A percentile compares a stretch with the other conserved stretches of the same genome.
These are phyloP conservation scores for Paecilomyces dactylethromorphus DNA, from an alignment of 2,329 filamentous ascomycete genomes.

Conservation along the genomic window DNA sequence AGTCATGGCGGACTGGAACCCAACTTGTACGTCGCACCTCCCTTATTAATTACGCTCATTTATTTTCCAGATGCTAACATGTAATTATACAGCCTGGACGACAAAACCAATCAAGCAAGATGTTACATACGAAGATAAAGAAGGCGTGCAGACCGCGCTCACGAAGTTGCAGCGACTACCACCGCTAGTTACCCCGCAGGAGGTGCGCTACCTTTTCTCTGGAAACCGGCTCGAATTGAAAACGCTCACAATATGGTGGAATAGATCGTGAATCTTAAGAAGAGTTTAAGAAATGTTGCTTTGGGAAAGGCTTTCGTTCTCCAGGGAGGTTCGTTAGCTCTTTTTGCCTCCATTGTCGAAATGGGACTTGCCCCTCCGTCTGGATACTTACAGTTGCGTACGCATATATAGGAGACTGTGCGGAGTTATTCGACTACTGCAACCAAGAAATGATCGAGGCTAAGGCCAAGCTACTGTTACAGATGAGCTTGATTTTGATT, in stretches of 20 bases:
- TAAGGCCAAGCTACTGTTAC: conserved; percentile 92
- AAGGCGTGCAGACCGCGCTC: conserved; percentile 33
- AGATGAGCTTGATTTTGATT: conserved; percentile 94
- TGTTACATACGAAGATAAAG: conserved; percentile 39
- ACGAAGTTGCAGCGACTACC: conserved; percentile 38
- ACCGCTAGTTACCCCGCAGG: conserved; percentile 41
- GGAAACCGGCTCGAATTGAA: conserved; percentile 4
- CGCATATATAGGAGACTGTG: conserved; percentile 60
- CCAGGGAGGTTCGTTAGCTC: conserved; percentile 61
- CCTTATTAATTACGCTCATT: neutral
- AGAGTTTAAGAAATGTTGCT: conserved; percentile 76
- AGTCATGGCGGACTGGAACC: conserved; percentile 23
- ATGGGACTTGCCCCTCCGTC: conserved; percentile 89
- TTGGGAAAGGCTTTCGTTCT: conserved; percentile 86
- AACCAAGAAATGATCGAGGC: conserved; percentile 81
- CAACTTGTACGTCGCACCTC: conserved; percentile 16
- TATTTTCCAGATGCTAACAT: neutral
- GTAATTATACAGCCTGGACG: conserved; percentile 30
- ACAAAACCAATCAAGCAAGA: conserved; percentile 41
- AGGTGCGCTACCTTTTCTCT: conserved; percentile 20
- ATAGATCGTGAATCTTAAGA: conserved; percentile 68
- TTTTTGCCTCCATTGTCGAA: conserved; percentile 44
- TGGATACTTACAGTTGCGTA: conserved; percentile 46
- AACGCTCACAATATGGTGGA: conserved; percentile 4
- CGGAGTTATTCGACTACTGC: conserved; percentile 96